Evolutionary conservation across 139 green algal species (phyloP).

Genomic region (Chlamydomonas schloesseri): DNA sequence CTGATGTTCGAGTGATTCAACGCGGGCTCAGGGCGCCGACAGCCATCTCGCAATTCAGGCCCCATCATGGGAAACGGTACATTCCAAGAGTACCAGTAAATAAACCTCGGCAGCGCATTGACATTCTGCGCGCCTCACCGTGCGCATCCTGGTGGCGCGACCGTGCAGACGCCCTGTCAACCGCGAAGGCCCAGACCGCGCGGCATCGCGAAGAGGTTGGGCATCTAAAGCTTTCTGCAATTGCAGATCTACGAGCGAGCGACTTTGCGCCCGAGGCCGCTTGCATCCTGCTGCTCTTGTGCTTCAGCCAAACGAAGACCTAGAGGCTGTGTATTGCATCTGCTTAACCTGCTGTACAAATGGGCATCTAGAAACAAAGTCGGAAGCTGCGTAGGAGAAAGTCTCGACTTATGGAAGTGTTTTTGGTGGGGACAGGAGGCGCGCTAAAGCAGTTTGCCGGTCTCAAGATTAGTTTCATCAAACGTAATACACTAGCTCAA

Average conservation of each 20-base stretch:
- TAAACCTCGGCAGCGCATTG: neutral
- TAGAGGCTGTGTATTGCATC: too few species aligned
- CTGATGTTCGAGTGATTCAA: neutral
- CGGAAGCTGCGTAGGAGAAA: too few species aligned
- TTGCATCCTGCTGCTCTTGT: neutral
- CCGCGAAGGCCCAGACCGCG: constrained; percentile 21
- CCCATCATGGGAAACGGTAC: too few species aligned
- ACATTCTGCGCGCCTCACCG: neutral
- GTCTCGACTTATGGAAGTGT: too few species aligned
- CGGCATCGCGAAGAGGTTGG: neutral
- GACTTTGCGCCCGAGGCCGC: neutral
- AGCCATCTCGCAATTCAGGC: neutral
- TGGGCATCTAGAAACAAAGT: too few species aligned
- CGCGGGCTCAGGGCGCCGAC: too few species aligned
- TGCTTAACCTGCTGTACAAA: too few species aligned
- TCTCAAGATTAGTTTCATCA: too few species aligned
- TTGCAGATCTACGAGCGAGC: neutral
- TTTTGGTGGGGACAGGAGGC: too few species aligned
- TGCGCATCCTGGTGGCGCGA: neutral
- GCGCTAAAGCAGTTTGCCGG: too few species aligned
- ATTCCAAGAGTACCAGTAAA: neutral
- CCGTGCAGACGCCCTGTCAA: neutral
- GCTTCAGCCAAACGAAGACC: too few species aligned
- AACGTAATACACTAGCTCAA: too few species aligned
- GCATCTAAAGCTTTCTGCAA: neutral